Base-by-base conservation (phyloP, 1,139 yeast species). In the Candida tetrigidarum region DNA sequence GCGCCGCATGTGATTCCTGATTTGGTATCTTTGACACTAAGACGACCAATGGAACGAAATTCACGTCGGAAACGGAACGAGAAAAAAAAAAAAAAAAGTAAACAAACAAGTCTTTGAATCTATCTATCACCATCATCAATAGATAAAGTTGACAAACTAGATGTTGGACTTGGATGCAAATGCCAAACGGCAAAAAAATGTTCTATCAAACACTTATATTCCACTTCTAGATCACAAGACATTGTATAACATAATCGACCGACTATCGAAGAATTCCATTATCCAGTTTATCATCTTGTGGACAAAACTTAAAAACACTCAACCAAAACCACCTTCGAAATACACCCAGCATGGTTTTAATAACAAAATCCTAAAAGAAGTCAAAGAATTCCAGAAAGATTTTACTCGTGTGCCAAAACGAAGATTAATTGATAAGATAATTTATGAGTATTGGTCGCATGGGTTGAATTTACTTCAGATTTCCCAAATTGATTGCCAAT, bases 401-500 rank as follows among this genome's bases (percentile, higher is more conserved):
- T 32, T 45, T 1, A 40, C 49, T 15, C 60, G 57, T 29, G 45
- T 60, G 1, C 59, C 75, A 10, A 83, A 82, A 54, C 58, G 73
- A 37, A 69, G 66, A 45, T 55, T 83, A 10, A 66, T 83, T 2
- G 84, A 82, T 47, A 64, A 65, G 39, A 66, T 85, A 11, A 50
- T 84, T 7, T 70, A 67, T 32, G 81, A 81, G 27, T 80, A 71
- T 56, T 87, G 91, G 83, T 70, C 78, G 1, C 55, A 66, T 3
- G 96, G 96, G 0, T 62, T 87, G 40, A 86, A 84, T 53, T 62
- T 86, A 5, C 69, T 81, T 15, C 96, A 88, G 57, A 60, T 83
- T 38, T 86, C 96, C 0, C 92, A 86, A 52, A 65, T 86, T 7
- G 96, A 88, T 54, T 79, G 86, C 47, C 86, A 83, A 53, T 58